Evolutionary conservation across 2,329 filamentous ascomycete genomes (phyloP), one percentile per base, ranked within the genome.

Genomic region (Arthrobotrys megalospora): DNA sequence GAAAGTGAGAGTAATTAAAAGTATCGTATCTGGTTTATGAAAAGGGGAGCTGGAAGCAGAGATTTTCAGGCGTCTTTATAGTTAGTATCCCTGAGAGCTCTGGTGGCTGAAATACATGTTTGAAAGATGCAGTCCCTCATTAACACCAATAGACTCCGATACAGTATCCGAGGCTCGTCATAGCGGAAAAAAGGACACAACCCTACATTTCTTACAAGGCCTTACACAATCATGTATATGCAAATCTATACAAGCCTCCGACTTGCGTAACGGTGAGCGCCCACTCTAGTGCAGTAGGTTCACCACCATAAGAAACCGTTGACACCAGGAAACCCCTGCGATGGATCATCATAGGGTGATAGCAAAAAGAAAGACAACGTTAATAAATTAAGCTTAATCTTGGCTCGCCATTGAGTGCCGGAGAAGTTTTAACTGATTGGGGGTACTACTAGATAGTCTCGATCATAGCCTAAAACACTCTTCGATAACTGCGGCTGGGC

Each of bases 331-430:
- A 28, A 24, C 16, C 11, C 19, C 14, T 43, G 36, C 21, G 21
- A 28, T 41, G 14, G 6, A 60, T 28, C 53, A 24, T 55, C 34
- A 60, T 60, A 60, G 55, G 21, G 55, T 43, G 19, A 28, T 11
- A 43, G 19, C 34, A 7, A 24, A 60, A 43, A 24, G 32, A 43
- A 14, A 11, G 34, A 7, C 11, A 28, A 43, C 10, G 43, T 24
- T n/a, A 43, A 8, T 19, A 43, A 60, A 43, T 43, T 60, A 60
- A 60, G 55, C 55, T 60, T 60, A 60, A 60, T 60, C 34, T 60
- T 43, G 36, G 55, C 55, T 38, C 52, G 32, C 52, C n/a, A 58
- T 58, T 21, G 32, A 36, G 8, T 58, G 11, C 36, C 52, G 32
- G 32, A 7, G 1, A 38, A n/a, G 14, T 14, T 38, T 58, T 38